phyloP scores from a whole-genome alignment of 805 yeast species.

The Kluyveromyces wickerhamii region DNA sequence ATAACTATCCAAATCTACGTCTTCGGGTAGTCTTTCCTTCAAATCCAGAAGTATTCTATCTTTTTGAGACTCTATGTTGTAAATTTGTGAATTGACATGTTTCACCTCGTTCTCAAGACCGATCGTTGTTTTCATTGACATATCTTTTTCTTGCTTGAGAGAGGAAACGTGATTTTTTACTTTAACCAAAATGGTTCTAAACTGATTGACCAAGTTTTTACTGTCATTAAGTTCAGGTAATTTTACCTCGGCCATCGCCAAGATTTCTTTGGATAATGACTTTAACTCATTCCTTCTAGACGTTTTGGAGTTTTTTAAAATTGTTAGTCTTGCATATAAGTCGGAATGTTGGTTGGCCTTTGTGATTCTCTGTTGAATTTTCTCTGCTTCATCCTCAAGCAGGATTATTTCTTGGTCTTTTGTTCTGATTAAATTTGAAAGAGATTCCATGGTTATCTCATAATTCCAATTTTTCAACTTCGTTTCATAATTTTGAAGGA shows the following conservation, averaged over 20 bases:
- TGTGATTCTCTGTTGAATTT: conserved; percentile 41
- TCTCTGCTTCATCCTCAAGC: conserved; percentile 43
- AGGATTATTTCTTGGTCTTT: conserved; percentile 32
- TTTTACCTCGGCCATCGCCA: no score
- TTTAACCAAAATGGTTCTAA: not conserved
- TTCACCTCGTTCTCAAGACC: not conserved
- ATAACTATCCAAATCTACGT: conserved; percentile 40
- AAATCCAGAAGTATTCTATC: conserved; percentile 7
- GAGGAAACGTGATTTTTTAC: not conserved
- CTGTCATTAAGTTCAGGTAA: no score
- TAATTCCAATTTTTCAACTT: conserved; percentile 30
- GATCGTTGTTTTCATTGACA: not conserved
- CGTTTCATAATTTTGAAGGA: conserved; percentile 33
- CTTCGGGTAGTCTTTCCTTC: conserved; percentile 31
- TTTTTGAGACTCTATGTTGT: not conserved
- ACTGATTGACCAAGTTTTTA: not conserved
- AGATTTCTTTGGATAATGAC: not conserved
- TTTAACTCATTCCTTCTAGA: conserved; percentile 13
- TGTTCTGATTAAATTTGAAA: conserved; percentile 31
- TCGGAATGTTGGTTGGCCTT: conserved; percentile 52
- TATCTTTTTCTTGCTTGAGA: not conserved
- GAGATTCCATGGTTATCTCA: conserved; percentile 20
- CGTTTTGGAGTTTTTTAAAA: conserved; percentile 23
- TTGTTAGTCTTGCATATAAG: conserved; percentile 42
- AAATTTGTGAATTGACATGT: not conserved